Evolutionary conservation across 805 yeast species (phyloP).

Genomic region (Spathaspora boniae): DNA sequence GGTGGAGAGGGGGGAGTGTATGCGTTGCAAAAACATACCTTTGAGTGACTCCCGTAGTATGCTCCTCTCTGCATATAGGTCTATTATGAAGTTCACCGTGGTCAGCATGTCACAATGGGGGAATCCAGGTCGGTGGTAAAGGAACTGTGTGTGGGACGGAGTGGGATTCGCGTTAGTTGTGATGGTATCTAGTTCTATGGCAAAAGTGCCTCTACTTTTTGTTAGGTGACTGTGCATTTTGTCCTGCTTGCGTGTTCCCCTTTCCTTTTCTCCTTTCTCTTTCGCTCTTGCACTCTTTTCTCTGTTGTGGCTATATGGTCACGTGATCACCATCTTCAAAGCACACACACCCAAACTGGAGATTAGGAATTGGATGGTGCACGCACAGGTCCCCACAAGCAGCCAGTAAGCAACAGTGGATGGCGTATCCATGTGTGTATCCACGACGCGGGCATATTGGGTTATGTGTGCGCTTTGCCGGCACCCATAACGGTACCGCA

Average conservation of each 20-base stretch:
- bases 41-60: slow-evolving; percentile 52
- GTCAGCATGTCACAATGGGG: background rate
- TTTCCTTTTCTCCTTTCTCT: background rate
- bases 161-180: background rate
- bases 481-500: no score
- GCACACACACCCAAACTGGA: no score
- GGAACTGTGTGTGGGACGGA: background rate
- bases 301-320: slow-evolving; percentile 2
- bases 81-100: slow-evolving; percentile 45
- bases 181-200: background rate
- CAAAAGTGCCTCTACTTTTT: background rate
- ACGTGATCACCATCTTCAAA: no score
- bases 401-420: no score
- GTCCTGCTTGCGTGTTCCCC: background rate
- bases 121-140: background rate
- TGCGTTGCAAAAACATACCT: slow-evolving; percentile 31
- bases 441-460: no score
- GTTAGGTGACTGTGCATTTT: background rate
- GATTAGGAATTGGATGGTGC: no score
- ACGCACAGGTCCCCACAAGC: no score
- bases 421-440: no score
- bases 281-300: background rate
- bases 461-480: no score
- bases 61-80: slow-evolving; percentile 49
- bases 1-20: background rate